These are phyloP conservation scores for Trichosanthes truncata DNA, from an alignment of 306 rosid genomes.

Conservation along the genomic window DNA sequence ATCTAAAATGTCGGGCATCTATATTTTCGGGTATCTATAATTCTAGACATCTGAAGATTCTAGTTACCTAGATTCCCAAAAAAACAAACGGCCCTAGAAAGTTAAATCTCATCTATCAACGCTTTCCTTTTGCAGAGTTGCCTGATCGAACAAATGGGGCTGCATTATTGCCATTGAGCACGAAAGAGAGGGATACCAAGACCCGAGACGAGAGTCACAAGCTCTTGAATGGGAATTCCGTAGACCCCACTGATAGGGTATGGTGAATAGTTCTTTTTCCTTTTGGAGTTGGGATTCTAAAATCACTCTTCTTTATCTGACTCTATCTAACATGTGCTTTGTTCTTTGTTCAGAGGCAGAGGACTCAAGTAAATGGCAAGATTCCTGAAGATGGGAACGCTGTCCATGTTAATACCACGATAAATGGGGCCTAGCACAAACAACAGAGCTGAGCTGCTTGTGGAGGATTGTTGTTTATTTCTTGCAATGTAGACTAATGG, in stretches of 20 bases:
- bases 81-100: too few relatives aligned
- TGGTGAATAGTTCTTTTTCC: slow-evolving; percentile 2
- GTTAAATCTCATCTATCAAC: neutral
- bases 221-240: slow-evolving; percentile 75
- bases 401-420: slow-evolving; percentile 50
- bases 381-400: slow-evolving; percentile 62
- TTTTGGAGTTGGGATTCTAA: neutral
- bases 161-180: slow-evolving; percentile 58
- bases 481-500: slow-evolving; percentile 10
- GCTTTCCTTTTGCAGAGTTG: slow-evolving; percentile 41
- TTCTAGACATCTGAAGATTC: too few relatives aligned
- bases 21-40: too few relatives aligned
- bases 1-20: too few relatives aligned
- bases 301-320: neutral
- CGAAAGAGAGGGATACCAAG: slow-evolving; percentile 62
- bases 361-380: slow-evolving; percentile 92
- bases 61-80: too few relatives aligned
- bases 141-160: slow-evolving; percentile 69
- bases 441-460: neutral
- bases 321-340: neutral
- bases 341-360: slow-evolving; percentile 61
- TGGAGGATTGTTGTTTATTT: neutral
- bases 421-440: slow-evolving; percentile 47
- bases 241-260: slow-evolving; percentile 90
- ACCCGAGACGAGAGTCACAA: slow-evolving; percentile 88